Evolutionary conservation across 2,329 filamentous ascomycete genomes (phyloP), one percentile per base, ranked within the genome.

Genomic region (Dryadomyces sulphureus): DNA sequence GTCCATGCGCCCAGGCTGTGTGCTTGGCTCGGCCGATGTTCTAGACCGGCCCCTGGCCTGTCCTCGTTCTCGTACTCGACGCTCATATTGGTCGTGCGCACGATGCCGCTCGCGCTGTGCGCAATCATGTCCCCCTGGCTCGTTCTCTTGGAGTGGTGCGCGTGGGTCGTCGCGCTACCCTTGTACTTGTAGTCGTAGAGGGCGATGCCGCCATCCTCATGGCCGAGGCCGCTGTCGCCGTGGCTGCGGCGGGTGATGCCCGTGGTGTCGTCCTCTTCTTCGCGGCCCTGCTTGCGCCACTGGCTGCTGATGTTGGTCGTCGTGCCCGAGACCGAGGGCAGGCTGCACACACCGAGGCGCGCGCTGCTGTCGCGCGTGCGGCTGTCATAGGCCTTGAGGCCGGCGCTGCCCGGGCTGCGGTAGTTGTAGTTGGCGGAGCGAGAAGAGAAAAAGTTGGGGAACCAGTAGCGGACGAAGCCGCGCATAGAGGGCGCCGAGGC

Each of bases 401-500:
- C 17, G 11, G 34, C 34, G 16, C 16, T 8, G n/a, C 34, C 34
- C 7, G 14, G 27, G 34, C 34, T 36, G 34, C 7, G 34, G 34
- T 19, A 17, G 11, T 36, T 12, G n/a, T 19, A 17, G 34, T 36
- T 44, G 34, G 35, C 45, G 50, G 25, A 44, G 52, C 48, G 54
- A 48, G 43, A 51, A 53, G 25, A 53, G 49, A 55, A 49, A 42
- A 51, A 53, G 36, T 47, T 49, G 36, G 53, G 49, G 42, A 54
- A 52, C 43, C 54, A 52, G 38, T 7, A 46, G 50, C 50, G 50
- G 19, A 52, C 21, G 4, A 50, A 48, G 17, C 50, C 48, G 32
- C 62, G 57, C 17, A 67, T 51, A 0, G 63, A 60, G 6, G 65
- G 65, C 1, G 62, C 64, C 7, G 63, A 66, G 34, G 63, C 64